A percentile compares a stretch with the other conserved stretches of the same genome.
Evolutionary conservation across 495 filamentous ascomycete genomes (phyloP).

Genomic region (Trichoderma parareesei): DNA sequence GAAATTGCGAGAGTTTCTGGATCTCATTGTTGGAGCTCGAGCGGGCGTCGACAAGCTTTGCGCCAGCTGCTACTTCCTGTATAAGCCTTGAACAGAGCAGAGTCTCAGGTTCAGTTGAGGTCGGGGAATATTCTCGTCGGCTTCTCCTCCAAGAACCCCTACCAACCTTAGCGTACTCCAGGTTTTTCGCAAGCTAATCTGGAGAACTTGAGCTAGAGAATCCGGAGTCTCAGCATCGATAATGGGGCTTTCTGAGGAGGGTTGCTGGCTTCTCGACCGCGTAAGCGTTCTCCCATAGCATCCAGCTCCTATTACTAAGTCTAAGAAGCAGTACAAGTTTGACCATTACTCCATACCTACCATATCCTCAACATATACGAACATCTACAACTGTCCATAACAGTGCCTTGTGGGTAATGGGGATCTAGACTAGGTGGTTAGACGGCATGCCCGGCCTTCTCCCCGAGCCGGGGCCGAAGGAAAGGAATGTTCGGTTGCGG

Average conservation of each 20-base stretch:
- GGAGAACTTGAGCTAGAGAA: neutral
- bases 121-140: neutral
- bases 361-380: neutral
- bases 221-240: neutral
- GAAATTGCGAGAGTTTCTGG: neutral
- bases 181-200: neutral
- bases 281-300: neutral
- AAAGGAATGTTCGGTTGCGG: neutral
- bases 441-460: neutral
- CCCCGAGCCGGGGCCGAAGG: neutral
- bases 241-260: neutral
- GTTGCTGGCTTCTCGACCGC: neutral
- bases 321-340: too few species aligned
- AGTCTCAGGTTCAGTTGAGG: conserved; percentile 5
- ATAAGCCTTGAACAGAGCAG: neutral
- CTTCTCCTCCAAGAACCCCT: neutral
- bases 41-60: neutral
- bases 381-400: neutral
- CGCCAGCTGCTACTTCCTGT: neutral
- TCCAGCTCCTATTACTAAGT: too few species aligned
- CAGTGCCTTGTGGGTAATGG: neutral
- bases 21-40: neutral
- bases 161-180: neutral
- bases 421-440: neutral
- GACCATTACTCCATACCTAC: too few species aligned